These are phyloP conservation scores for Cladorrhinum sp. DNA, from an alignment of 2,329 filamentous ascomycete species.

Conservation along the genomic window DNA sequence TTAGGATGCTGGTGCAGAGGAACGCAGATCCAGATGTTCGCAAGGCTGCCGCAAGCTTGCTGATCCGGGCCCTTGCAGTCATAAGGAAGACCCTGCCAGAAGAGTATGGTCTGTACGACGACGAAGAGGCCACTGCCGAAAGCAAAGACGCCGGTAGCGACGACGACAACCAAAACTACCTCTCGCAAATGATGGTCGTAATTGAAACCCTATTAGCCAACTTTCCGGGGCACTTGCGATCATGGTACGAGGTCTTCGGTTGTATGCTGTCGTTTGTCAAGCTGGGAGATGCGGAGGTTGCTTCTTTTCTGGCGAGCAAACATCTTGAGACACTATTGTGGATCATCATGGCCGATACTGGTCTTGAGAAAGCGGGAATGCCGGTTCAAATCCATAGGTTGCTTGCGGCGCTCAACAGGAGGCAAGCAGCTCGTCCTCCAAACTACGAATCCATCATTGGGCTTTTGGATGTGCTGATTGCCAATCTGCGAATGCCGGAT, in stretches of 20 bases:
- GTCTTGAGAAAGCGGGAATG: conserved; percentile 39
- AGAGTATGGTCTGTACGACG: conserved; percentile 42
- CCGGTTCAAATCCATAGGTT: conserved; percentile 55
- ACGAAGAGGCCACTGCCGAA: conserved; percentile 36
- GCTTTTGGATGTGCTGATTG: conserved; percentile 46
- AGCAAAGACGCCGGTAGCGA: conserved; percentile 13
- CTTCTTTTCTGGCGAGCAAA: conserved; percentile 56
- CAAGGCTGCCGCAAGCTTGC: conserved; percentile 45
- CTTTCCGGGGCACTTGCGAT: conserved; percentile 60
- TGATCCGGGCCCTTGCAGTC: conserved; percentile 51
- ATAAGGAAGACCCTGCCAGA: conserved; percentile 46
- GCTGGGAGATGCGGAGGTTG: conserved; percentile 57
- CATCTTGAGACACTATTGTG: conserved; percentile 53
- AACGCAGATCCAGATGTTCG: conserved; percentile 58
- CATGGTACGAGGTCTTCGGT: conserved; percentile 76
- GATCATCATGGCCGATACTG: conserved; percentile 58
- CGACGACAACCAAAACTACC: neutral
- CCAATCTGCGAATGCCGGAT: conserved; percentile 32
- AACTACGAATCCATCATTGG: conserved; percentile 53
- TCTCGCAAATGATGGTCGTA: conserved; percentile 38
- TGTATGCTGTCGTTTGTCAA: conserved; percentile 65
- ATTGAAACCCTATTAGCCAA: conserved; percentile 58
- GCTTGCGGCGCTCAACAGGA: conserved; percentile 49
- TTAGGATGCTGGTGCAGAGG: conserved; percentile 64
- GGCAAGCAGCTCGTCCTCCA: conserved; percentile 48